These are phyloP conservation scores for Serpula lacrymans DNA, from an alignment of 768 basidiomycete species.

Conservation along the genomic window DNA sequence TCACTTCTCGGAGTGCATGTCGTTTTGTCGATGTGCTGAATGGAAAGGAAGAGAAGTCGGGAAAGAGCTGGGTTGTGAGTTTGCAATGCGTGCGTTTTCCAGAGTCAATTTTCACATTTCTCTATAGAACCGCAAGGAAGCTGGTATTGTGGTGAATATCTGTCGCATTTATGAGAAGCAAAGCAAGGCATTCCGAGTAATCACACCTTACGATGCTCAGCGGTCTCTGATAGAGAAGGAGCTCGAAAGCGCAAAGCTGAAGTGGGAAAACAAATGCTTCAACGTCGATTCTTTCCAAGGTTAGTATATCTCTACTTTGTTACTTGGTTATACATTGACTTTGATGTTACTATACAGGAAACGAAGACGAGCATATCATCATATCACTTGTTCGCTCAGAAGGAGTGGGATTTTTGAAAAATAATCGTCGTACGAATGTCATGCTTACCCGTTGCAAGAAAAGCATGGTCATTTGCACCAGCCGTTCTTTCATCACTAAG, in stretches of 20 bases:
- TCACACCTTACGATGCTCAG: slow-evolving; percentile 81
- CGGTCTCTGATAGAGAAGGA: slow-evolving; percentile 50
- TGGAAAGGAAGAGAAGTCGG: slow-evolving; percentile 25
- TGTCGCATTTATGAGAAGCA: slow-evolving; percentile 47
- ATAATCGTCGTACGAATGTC: slow-evolving; percentile 70
- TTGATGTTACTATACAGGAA: slow-evolving; percentile 45
- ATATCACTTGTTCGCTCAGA: slow-evolving; percentile 63
- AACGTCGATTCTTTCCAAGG: slow-evolving; percentile 84
- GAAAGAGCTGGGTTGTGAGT: slow-evolving; percentile 36
- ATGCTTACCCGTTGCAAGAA: slow-evolving; percentile 77
- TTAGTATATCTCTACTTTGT: slow-evolving; percentile 22
- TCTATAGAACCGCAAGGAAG: slow-evolving; percentile 58
- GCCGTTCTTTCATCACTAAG: slow-evolving; percentile 16
- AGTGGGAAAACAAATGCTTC: slow-evolving; percentile 65
- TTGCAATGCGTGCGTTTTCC: neutral
- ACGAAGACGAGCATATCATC: slow-evolving; percentile 75
- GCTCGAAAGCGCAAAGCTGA: slow-evolving; percentile 45
- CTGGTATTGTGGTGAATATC: slow-evolving; percentile 48
- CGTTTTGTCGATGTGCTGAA: slow-evolving; percentile 36
- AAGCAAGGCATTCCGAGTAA: slow-evolving; percentile 52
- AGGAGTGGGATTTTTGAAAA: slow-evolving; percentile 61
- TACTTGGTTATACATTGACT: slow-evolving; percentile 2
- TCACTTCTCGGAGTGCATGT: slow-evolving; percentile 31
- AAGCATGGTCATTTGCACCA: slow-evolving; percentile 72
- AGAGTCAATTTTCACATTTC: slow-evolving; percentile 3